Evolutionary conservation across 2,329 filamentous ascomycete genomes (phyloP).

Genomic region (Botryotinia calthae): DNA sequence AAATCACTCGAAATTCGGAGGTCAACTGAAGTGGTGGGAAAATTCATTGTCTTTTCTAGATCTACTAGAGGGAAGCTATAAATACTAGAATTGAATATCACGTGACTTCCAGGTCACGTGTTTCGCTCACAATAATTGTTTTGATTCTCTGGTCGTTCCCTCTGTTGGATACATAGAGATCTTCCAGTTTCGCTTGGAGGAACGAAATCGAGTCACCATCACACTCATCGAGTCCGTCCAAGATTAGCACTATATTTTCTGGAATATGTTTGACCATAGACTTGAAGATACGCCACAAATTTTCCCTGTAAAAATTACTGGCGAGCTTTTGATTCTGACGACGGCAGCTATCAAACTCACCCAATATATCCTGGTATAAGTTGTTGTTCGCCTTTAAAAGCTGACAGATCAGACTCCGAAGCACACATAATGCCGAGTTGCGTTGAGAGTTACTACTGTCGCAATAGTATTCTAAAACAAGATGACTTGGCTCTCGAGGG

Average conservation of each 20-base stretch:
- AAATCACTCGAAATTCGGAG: too few species aligned
- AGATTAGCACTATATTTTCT: background rate
- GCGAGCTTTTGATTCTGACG: too few species aligned
- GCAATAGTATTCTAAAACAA: background rate
- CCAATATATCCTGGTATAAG: background rate
- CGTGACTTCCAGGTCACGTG: too few species aligned
- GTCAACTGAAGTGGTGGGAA: too few species aligned
- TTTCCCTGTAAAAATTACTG: background rate
- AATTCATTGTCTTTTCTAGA: too few species aligned
- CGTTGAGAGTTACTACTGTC: background rate
- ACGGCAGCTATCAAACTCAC: background rate
- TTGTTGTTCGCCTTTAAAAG: background rate
- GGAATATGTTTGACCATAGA: background rate
- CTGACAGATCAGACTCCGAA: background rate
- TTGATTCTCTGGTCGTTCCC: too few species aligned
- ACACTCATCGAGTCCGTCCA: background rate
- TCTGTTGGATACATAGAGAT: fast-evolving
- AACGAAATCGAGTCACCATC: too few species aligned
- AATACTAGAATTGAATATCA: too few species aligned
- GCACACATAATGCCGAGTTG: background rate
- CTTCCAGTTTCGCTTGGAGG: too few species aligned
- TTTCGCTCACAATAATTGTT: too few species aligned
- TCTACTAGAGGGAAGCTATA: too few species aligned
- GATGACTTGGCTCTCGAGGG: background rate
- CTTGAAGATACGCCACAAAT: background rate